Conservation (phyloP, 2,329 filamentous ascomycete species). For the Aspergillus sp. region DNA sequence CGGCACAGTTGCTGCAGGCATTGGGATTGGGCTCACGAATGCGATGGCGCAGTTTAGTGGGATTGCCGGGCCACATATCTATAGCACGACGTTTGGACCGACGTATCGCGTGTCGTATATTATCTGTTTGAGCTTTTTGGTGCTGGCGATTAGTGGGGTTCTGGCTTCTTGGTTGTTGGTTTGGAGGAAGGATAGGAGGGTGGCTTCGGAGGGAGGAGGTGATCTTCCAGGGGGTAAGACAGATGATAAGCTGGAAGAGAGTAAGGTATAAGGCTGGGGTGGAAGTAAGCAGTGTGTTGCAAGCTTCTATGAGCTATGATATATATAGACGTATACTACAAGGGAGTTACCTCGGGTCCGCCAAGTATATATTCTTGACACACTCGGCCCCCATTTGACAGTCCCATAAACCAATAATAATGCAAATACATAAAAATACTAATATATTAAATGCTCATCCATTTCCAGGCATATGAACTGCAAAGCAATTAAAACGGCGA, state of each 20-base stretch:
- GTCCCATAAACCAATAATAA: too few relatives aligned
- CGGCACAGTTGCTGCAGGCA: slow-evolving; percentile 41
- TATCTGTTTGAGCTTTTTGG: slow-evolving; percentile 35
- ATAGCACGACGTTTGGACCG: slow-evolving; percentile 42
- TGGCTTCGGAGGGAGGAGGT: background rate
- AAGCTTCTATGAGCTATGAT: too few relatives aligned
- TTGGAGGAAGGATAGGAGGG: slow-evolving; percentile 1
- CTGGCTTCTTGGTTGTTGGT: slow-evolving; percentile 26
- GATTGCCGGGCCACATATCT: slow-evolving; percentile 43
- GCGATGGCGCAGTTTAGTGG: slow-evolving; percentile 46
- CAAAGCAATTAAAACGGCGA: too few relatives aligned
- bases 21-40: slow-evolving; percentile 46
- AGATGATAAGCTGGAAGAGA: background rate
- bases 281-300: too few relatives aligned
- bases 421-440: too few relatives aligned
- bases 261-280: too few relatives aligned
- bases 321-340: too few relatives aligned
- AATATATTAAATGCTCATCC: too few relatives aligned
- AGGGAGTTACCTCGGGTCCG: too few relatives aligned
- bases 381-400: too few relatives aligned
- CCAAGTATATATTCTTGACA: too few relatives aligned
- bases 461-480: too few relatives aligned
- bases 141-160: slow-evolving; percentile 30
- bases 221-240: background rate
- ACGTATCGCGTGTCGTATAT: slow-evolving; percentile 38